Evolutionary conservation across 768 basidiomycete genomes (phyloP).

Genomic region (Russula abietina): DNA sequence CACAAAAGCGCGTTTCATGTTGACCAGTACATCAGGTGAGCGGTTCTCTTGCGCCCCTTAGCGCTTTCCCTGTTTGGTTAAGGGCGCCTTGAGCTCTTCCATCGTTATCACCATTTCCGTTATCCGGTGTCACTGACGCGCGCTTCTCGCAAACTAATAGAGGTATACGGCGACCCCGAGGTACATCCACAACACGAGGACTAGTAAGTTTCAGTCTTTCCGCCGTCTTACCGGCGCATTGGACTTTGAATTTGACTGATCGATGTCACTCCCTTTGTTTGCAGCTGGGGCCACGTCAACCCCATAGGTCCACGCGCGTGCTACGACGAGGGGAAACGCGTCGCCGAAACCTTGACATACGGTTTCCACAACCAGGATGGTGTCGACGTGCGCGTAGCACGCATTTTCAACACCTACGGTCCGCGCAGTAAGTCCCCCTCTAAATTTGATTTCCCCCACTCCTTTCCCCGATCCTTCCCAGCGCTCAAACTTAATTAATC

Average conservation of each 20-base stretch:
- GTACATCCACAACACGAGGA: constrained; percentile 96
- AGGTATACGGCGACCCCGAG: constrained; percentile 98
- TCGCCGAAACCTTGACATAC: constrained; percentile 96
- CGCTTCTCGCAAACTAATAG: constrained; percentile 34
- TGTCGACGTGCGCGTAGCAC: constrained; percentile 93
- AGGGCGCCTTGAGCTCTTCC: neutral
- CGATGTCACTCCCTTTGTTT: neutral
- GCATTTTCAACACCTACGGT: constrained; percentile 96
- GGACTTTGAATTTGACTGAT: constrained; percentile 11
- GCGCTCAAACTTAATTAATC: neutral
- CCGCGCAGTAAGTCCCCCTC: constrained; percentile 56
- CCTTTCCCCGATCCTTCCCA: constrained; percentile 2
- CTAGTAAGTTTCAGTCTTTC: constrained; percentile 53
- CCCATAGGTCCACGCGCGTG: constrained; percentile 98
- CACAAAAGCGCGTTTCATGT: constrained; percentile 94
- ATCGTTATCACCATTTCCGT: neutral
- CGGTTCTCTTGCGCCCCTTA: neutral
- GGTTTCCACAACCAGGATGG: constrained; percentile 92
- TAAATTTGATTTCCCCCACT: neutral
- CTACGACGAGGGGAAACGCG: constrained; percentile 99
- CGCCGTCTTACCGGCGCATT: constrained; percentile 10
- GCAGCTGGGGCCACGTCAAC: constrained; percentile 96
- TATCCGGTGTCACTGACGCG: constrained; percentile 1
- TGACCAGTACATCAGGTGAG: constrained; percentile 88
- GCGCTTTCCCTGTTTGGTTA: neutral